A percentile compares a stretch with the other conserved stretches of the same genome.
Evolutionary conservation across 2,329 filamentous ascomycete species (phyloP).

Genomic region (Trichoderma atrobrunneum): DNA sequence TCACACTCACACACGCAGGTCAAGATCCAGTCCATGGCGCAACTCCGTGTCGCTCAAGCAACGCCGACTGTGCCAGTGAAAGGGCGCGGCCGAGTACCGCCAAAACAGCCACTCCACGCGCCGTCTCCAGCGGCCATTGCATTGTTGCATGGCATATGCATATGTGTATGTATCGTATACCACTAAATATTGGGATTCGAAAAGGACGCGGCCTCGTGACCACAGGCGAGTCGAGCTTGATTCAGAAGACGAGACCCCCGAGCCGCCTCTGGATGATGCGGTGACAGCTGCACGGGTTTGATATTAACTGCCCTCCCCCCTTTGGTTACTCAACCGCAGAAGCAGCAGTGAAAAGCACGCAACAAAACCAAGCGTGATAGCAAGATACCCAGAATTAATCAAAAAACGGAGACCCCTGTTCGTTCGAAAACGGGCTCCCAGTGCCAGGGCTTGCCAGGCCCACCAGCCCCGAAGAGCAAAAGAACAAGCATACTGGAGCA

Average conservation of each 20-base stretch:
- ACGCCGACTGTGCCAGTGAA: neutral
- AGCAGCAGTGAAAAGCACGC: neutral
- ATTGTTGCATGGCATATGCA: neutral
- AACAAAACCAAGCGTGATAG: neutral
- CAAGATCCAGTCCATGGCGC: neutral
- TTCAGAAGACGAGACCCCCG: neutral
- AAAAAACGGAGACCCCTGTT: neutral
- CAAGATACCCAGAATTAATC: neutral
- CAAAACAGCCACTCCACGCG: neutral
- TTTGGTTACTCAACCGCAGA: neutral
- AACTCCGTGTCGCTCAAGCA: neutral
- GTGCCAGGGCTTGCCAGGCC: too few species aligned
- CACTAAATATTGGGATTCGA: neutral
- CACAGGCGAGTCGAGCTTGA: neutral
- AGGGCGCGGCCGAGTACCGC: neutral
- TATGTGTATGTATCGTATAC: neutral
- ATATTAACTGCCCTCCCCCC: neutral
- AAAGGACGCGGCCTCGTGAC: neutral
- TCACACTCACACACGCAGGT: neutral
- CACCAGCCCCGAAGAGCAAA: conserved; percentile 9
- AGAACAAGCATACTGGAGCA: conserved; percentile 13
- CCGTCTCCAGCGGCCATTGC: neutral
- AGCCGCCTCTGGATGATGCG: neutral
- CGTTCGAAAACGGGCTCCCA: neutral
- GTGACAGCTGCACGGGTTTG: neutral